Base-by-base conservation (phyloP, 257 asterid species). In the Cynanchum wilfordii region DNA sequence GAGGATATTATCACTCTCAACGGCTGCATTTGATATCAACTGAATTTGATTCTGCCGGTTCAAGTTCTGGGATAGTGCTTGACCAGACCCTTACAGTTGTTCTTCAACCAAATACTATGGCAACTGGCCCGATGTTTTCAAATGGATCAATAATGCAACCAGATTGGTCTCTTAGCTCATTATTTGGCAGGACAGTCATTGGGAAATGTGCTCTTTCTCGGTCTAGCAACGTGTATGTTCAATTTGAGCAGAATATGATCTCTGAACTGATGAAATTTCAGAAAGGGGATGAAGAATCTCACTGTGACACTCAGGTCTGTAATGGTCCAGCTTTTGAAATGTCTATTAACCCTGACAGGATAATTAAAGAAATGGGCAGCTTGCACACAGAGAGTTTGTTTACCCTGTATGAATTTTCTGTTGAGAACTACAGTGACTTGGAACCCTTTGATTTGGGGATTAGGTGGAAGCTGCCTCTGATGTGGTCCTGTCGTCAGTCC, bases 71-170 rank as follows among this genome's bases (percentile, higher is more conserved):
- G 56, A 86, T 92, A 36, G 84, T 86, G 75, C 98, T 95, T 68
- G 96, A 87, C 69, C 99, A 95, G 82, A 92, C 95, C 49, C 97
- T 95, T 59, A 90, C 97, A 5, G 80, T 88, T 78, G 96, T 92
- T 80, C 97, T 95, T 69, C 96, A 90, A 73, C 96, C 98, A 54
- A 78, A 76, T 74, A 78, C 73, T 27, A 38, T 75, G 47, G 82
- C 73, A 72, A 62, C 68, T 78, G 84, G 85, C 51, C 54, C 42
- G 52, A 51, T 80, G 10, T 64, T 82, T 81, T 81, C 86, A 63
- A 81, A 73, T 69, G 85, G 89, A 42, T 74, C 77, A 69, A 58
- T 68, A 56, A 66, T 77, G 66, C 97, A 87, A 50, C 97, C 97
- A 63, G 88, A 83, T 82, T 95, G 98, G 97, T 92, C 96, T 15